Base-by-base conservation (phyloP, 2,329 filamentous ascomycete genomes). In the Penicillium capsulatum region DNA sequence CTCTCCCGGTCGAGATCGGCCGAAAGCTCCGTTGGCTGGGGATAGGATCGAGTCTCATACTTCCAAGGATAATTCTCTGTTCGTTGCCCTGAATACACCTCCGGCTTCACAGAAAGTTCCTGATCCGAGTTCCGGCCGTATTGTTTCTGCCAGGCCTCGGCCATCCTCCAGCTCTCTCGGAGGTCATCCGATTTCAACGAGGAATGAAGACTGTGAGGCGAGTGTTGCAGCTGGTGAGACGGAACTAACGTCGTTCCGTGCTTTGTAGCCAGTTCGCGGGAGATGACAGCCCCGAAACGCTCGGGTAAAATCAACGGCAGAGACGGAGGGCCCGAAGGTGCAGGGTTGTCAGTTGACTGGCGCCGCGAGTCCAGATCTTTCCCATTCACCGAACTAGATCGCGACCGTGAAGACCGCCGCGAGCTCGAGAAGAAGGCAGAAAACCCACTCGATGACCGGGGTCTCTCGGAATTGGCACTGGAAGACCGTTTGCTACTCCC, bases 221-320 rank as follows among this genome's bases (percentile, higher is more conserved):
- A 34, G 19, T 42, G 38, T 15, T 47, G 39, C 7, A 45, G 36
- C 31, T 46, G 43, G 17, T 38, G 30, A 26, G 39, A 38, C 17
- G 48, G 19, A 22, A 47, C 38, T 14, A 59, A 31, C 11, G 51
- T 43, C 13, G 54, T 55, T 11, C 47, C 37, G 31, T 54, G 53
- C 17, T 43, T 48, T 4, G 45, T 45, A 24, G 51, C 47, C 13
- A 64, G 34, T 24, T 60, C 59, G 32, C 57, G 54, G 4, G 61
- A 61, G 27, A 63, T 56, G 7, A 51, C 51, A 13, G 54, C 47
- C 6, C 58, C 51, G 42, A 64, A 59, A 3, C 57, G 51, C 38
- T 61, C 55, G 1, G 60, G 57, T 11, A 63, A 42, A 2, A 51
- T 47, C 11, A 51, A 43, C 28, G 57, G 49, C 8, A 63, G 35